phyloP scores from a whole-genome alignment of 257 asterid genomes.

The Solanum pinnatisectum region DNA sequence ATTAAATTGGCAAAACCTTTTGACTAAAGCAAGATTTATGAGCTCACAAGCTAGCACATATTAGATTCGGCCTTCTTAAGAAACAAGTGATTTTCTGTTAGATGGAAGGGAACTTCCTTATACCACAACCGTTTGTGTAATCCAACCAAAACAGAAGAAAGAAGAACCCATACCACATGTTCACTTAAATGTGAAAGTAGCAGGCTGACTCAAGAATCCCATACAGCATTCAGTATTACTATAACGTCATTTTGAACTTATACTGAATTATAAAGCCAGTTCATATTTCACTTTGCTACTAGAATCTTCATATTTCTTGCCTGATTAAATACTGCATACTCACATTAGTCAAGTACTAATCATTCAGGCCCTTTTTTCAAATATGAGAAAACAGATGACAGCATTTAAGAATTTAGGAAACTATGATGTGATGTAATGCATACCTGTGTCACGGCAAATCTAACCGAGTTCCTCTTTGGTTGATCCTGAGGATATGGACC shows the following conservation, averaged over 20 bases:
- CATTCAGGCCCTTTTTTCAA: not conserved
- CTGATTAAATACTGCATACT: not conserved
- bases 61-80: not conserved
- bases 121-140: not conserved
- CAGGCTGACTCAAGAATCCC: not conserved
- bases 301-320: not conserved
- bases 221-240: not conserved
- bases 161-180: not conserved
- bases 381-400: not conserved
- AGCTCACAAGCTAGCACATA: not conserved
- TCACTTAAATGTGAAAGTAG: not conserved
- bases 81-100: not conserved
- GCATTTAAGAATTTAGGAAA: not conserved
- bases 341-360: not conserved
- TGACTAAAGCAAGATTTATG: not conserved
- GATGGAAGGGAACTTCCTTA: not conserved
- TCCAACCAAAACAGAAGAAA: not conserved
- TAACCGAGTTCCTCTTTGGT: constrained; percentile 85
- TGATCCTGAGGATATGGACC: constrained; percentile 99
- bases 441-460: constrained; percentile 92
- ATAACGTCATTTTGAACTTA: not conserved
- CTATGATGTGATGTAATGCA: not conserved
- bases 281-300: not conserved
- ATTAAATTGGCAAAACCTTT: not conserved
- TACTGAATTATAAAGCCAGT: not conserved